These are phyloP conservation scores for Ambispora gerdemannii DNA, from an alignment of 192 early-diverging fungal species.

Conservation along the genomic window DNA sequence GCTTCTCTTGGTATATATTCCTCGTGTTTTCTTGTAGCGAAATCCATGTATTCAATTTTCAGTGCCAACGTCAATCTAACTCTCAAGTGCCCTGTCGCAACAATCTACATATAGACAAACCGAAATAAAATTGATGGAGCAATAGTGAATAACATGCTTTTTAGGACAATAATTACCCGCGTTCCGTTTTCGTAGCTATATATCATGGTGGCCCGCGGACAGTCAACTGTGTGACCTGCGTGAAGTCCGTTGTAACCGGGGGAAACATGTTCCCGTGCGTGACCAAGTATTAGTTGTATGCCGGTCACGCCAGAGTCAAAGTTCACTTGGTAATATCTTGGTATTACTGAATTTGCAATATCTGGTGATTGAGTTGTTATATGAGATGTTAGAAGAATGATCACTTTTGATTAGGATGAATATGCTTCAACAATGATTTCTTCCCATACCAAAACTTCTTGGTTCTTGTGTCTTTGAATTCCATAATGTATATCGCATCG, in stretches of 20 bases:
- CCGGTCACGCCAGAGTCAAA: conserved; percentile 8
- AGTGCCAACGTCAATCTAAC: background rate
- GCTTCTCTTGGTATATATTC: conserved; percentile 4
- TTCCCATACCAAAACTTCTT: background rate
- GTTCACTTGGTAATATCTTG: conserved; percentile 18
- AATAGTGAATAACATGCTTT: background rate
- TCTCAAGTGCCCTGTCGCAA: background rate
- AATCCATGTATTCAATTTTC: conserved; percentile 11
- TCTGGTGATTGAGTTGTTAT: background rate
- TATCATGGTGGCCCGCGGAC: conserved; percentile 9
- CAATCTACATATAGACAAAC: background rate
- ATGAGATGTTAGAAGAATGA: background rate
- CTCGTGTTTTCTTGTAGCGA: background rate
- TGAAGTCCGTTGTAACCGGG: too few species aligned
- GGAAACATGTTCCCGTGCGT: background rate
- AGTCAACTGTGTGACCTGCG: background rate
- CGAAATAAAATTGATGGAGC: background rate
- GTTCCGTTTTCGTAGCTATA: conserved; percentile 19
- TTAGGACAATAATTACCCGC: conserved; percentile 2
- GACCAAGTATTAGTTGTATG: conserved; percentile 3
- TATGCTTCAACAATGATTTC: background rate
- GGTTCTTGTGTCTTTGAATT: background rate
- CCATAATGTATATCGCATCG: conserved; percentile 1
- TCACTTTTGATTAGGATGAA: background rate
- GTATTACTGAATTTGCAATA: conserved; percentile 8